A percentile compares a stretch with the other conserved stretches of the same genome.
Conservation (phyloP, 1,284 basidiomycete genomes). For the Inonotus obliquus region DNA sequence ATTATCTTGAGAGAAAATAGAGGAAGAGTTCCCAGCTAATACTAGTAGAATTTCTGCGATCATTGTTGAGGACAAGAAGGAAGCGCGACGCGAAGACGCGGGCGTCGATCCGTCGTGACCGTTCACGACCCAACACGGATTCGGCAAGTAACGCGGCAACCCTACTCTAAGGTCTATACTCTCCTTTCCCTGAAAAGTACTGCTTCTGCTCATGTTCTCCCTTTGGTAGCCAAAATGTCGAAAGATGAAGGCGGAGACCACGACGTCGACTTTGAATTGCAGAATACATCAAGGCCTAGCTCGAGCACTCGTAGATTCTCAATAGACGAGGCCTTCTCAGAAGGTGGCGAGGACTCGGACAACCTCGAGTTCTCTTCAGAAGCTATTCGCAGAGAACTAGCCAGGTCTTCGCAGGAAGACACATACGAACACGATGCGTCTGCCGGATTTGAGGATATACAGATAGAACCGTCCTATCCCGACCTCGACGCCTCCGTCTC, state of each 20-base stretch:
- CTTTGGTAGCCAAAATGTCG: neutral
- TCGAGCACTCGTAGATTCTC: slow-evolving; percentile 29
- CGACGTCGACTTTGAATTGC: neutral
- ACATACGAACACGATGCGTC: slow-evolving; percentile 27
- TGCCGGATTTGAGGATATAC: slow-evolving; percentile 23
- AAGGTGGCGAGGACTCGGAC: slow-evolving; percentile 48
- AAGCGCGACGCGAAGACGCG: neutral
- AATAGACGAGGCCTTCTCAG: slow-evolving; percentile 67
- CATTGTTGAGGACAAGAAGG: slow-evolving; percentile 38
- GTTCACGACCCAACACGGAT: neutral
- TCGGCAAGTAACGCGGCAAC: neutral
- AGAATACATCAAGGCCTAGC: neutral
- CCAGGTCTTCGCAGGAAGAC: slow-evolving; percentile 34
- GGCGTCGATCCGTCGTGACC: neutral
- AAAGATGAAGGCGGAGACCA: neutral
- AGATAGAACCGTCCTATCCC: slow-evolving; percentile 22
- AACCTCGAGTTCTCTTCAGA: slow-evolving; percentile 53
- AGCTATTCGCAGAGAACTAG: slow-evolving; percentile 54
- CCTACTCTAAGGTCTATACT: neutral
- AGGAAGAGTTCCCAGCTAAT: slow-evolving; percentile 79
- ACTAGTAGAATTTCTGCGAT: slow-evolving; percentile 83
- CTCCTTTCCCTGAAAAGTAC: neutral
- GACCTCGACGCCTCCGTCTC: slow-evolving; percentile 51
- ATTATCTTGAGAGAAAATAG: slow-evolving; percentile 62
- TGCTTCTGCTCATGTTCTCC: neutral